A percentile compares a stretch with the other conserved stretches of the same genome.
Evolutionary conservation across 2,329 filamentous ascomycete species (phyloP).

Genomic region (Biscogniauxia sp.): DNA sequence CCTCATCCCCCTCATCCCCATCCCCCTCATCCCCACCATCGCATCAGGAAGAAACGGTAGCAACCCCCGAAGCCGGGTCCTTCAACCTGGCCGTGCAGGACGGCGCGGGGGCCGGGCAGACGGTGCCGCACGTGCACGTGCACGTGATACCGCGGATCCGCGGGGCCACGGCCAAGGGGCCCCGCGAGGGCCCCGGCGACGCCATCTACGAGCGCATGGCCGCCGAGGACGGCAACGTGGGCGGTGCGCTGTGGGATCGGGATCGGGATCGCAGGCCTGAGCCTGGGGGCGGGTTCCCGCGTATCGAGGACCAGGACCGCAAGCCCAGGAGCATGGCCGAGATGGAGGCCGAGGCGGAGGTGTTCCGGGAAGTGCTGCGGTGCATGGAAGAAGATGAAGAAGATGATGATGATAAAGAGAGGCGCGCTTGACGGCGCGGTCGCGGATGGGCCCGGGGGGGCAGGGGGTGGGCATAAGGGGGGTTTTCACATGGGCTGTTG

Average conservation of each 20-base stretch:
- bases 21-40: neutral
- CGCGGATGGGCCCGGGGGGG: no score
- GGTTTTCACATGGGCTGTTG: neutral
- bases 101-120: constrained; percentile 85
- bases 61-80: constrained; percentile 58
- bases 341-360: constrained; percentile 76
- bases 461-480: no score
- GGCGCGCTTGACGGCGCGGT: no score
- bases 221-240: constrained; percentile 79
- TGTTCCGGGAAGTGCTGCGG: constrained; percentile 54
- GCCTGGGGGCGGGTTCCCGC: constrained; percentile 59
- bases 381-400: constrained; percentile 37
- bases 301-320: constrained; percentile 69
- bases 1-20: neutral
- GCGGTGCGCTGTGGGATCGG: constrained; percentile 53
- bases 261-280: constrained; percentile 39
- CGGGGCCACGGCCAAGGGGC: constrained; percentile 29
- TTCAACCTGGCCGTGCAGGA: constrained; percentile 97
- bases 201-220: constrained; percentile 79
- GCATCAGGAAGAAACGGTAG: constrained; percentile 43
- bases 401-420: neutral
- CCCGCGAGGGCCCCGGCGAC: constrained; percentile 23
- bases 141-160: constrained; percentile 50
- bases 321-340: constrained; percentile 66
- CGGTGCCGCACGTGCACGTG: constrained; percentile 88